Base-by-base conservation (phyloP, 2,329 filamentous ascomycete genomes). In the Epichloe sp. region DNA sequence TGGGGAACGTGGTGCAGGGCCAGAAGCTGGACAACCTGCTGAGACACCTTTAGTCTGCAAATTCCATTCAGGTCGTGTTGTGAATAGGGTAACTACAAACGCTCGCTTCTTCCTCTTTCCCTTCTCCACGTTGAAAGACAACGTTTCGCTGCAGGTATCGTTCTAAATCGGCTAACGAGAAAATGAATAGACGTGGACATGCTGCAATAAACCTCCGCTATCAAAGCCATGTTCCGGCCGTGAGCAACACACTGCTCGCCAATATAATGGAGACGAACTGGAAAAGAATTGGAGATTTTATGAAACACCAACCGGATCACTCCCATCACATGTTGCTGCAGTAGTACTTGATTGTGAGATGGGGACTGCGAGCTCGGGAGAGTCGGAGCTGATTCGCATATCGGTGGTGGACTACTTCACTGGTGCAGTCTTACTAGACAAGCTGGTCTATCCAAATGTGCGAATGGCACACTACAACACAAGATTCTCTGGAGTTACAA, bases 271-370 rank as follows among this genome's bases (percentile, higher is more conserved):
- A 10, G 55, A 54, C n/a, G 63, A 65, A 48, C 54, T 67, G 14
- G 58, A 59, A 44, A 54, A 40, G 11, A 59, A 60, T 38, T 65
- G 62, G 63, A 43, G 23, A 14, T 61, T 59, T 50, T 53, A 59
- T 35, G 23, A 49, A 17, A 65, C 62, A 0, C 17, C 34, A 1
- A 26, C 35, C 11, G 40, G 43, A 6, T 11, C 47, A 2, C 37
- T 41, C 3, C 23, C 36, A 6, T 43, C 26, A 15, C 53, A 48
- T 14, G 54, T 55, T 15, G 53, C 40, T 44, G 65, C 59, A 2
- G 68, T 79, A 3, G 73, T 70, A 0, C 62, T 80, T 3, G 76
- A 79, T 54, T 79, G 77, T 54, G 76, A 80, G 55, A 79, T 79
- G 74, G 76, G 76, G 15, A 68, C 65, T 0, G 63, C 71, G 2